A percentile compares a stretch with the other conserved stretches of the same genome.
Conservation (phyloP, 2,329 filamentous ascomycete species). For the Arthrobotrys megalospora region DNA sequence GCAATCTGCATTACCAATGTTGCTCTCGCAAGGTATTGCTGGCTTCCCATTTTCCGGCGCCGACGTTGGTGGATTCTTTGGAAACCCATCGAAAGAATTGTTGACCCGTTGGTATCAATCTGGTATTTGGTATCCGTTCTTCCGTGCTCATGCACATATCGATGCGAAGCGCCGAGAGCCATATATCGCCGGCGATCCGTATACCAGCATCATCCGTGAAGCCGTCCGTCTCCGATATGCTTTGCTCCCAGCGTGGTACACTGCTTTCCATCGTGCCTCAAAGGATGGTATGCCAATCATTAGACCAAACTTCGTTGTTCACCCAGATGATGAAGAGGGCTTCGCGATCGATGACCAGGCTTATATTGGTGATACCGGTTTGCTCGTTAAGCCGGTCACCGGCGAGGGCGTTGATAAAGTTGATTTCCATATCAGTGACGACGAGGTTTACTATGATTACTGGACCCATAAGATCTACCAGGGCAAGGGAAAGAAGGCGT, state of each 20-base stretch:
- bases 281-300: conserved; percentile 87
- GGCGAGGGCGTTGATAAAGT: conserved; percentile 77
- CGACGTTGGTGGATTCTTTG: conserved; percentile 98
- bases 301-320: conserved; percentile 91
- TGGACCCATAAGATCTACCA: conserved; percentile 86
- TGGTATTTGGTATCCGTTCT: conserved; percentile 97
- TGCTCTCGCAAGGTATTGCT: conserved; percentile 90
- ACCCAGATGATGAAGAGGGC: conserved; percentile 87
- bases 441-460: conserved; percentile 94
- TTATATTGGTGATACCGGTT: conserved; percentile 87
- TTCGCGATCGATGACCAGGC: conserved; percentile 93
- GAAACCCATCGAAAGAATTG: conserved; percentile 93
- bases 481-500: conserved; percentile 78
- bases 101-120: conserved; percentile 96
- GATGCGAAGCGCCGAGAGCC: conserved; percentile 95
- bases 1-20: conserved; percentile 90
- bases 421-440: conserved; percentile 89
- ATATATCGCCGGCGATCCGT: conserved; percentile 87
- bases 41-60: conserved; percentile 95
- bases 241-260: conserved; percentile 94
- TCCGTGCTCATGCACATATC: conserved; percentile 96
- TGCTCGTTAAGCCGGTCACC: conserved; percentile 93
- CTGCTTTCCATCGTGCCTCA: conserved; percentile 91
- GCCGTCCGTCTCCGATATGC: conserved; percentile 90
- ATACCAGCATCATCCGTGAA: conserved; percentile 86